These are phyloP conservation scores for Apophysomyces ossiformis DNA, from an alignment of 371 early-diverging fungal genomes.

Conservation along the genomic window DNA sequence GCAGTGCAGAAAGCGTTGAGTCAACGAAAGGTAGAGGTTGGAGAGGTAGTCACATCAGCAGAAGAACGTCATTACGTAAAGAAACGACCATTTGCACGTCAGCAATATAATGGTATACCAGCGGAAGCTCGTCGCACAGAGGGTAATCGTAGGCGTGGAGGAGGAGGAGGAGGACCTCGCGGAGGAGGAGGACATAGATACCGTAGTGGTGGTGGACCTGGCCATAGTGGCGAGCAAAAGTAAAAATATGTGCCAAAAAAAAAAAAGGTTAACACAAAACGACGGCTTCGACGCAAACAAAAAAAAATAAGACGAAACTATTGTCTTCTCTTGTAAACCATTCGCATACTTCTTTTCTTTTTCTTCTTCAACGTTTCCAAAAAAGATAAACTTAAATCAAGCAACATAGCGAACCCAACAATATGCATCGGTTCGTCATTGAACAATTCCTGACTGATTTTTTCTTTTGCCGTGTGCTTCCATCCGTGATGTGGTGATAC, in stretches of 20 bases:
- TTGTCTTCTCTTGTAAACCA: background rate
- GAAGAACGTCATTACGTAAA: conserved; percentile 38
- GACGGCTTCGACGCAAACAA: background rate
- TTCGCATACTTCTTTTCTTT: no score
- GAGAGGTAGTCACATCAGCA: conserved; percentile 30
- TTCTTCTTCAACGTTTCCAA: no score
- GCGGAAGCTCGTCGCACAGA: conserved; percentile 21
- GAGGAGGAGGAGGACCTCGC: conserved; percentile 24
- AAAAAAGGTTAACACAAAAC: background rate
- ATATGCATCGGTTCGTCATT: no score
- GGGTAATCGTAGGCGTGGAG: conserved; percentile 19
- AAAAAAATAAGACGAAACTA: background rate
- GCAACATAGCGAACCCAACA: no score
- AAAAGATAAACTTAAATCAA: no score
- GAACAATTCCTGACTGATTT: no score
- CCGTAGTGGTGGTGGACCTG: conserved; percentile 17
- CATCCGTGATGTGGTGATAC: no score
- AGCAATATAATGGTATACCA: conserved; percentile 10
- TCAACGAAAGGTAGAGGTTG: conserved; percentile 38
- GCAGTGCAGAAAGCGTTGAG: conserved; percentile 45
- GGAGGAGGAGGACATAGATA: conserved; percentile 20
- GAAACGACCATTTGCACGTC: conserved; percentile 23
- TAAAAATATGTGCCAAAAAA: background rate
- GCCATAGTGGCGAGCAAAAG: conserved; percentile 4
- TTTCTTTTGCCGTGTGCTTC: no score